phyloP scores from a whole-genome alignment of 2,329 filamentous ascomycete species.

The Gaeumannomyces sp. region DNA sequence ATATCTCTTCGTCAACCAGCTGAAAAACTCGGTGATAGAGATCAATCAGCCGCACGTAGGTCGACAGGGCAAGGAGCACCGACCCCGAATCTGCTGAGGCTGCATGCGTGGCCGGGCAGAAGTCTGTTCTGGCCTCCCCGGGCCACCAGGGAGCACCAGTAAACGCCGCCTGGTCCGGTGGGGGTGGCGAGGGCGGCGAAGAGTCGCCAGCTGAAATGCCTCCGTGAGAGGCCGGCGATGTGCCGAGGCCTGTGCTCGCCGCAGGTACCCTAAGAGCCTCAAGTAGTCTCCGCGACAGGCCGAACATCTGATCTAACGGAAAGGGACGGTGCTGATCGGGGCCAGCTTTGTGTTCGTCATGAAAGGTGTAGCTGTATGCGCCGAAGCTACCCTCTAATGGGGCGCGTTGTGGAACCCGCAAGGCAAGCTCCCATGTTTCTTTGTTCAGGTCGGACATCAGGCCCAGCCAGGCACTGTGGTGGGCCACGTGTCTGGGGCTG shows the following conservation, averaged over 20 bases:
- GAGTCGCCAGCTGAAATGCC: background rate
- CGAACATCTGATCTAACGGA: conserved; percentile 35
- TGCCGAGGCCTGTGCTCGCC: too few relatives aligned
- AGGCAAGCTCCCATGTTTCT: conserved; percentile 31
- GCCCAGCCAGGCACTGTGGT: conserved; percentile 26
- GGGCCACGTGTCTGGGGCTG: background rate
- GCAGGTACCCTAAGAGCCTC: conserved; percentile 21
- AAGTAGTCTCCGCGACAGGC: conserved; percentile 31
- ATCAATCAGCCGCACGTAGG: conserved; percentile 33
- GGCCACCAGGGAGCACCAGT: background rate
- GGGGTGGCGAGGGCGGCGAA: background rate
- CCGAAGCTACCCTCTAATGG: conserved; percentile 14
- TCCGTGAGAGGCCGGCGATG: background rate
- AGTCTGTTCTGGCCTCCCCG: too few relatives aligned
- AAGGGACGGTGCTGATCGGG: conserved; percentile 22
- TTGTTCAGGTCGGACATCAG: conserved; percentile 30
- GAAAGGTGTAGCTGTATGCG: background rate
- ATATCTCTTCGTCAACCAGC: conserved; percentile 28
- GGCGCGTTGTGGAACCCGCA: conserved; percentile 24
- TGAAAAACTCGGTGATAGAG: conserved; percentile 34
- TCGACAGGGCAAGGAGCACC: conserved; percentile 32
- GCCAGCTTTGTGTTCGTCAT: background rate
- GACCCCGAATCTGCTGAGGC: conserved; percentile 28
- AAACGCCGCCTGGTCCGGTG: background rate
- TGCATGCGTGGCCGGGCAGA: background rate